Conservation (phyloP, 345 rosid species). For the Limnanthes douglasii region DNA sequence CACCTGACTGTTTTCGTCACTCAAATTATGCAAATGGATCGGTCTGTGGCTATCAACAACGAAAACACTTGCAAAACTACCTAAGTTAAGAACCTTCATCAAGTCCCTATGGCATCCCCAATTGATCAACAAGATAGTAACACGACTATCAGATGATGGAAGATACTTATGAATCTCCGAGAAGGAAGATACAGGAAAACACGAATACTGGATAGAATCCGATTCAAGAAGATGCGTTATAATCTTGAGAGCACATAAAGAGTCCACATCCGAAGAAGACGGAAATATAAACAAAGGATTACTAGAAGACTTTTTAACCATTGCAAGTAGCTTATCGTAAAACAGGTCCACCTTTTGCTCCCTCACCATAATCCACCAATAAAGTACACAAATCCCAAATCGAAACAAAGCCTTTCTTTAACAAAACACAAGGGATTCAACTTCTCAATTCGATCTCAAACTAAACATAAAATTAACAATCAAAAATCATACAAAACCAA, state of each 20-base stretch:
- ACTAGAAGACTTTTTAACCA: conserved; percentile 28
- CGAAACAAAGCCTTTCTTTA: no score
- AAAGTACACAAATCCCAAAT: conserved; percentile 1
- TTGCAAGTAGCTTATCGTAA: conserved; percentile 61
- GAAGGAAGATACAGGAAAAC: conserved; percentile 89
- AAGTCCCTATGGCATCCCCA: conserved; percentile 96
- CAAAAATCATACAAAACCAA: no score
- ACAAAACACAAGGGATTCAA: no score
- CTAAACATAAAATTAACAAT: no score
- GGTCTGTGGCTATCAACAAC: conserved; percentile 93
- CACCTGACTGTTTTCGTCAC: conserved; percentile 57
- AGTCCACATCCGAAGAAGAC: conserved; percentile 84
- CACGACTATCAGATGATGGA: conserved; percentile 27
- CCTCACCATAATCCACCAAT: conserved; percentile 54
- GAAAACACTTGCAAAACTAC: conserved; percentile 45
- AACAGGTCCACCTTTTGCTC: conserved; percentile 52
- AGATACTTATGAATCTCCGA: conserved; percentile 59
- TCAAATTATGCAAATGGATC: conserved; percentile 78
- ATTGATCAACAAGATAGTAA: conserved; percentile 54
- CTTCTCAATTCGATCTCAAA: no score
- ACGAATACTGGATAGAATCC: conserved; percentile 81
- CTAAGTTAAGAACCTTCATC: conserved; percentile 34
- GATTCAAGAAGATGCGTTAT: conserved; percentile 75
- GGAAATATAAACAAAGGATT: conserved; percentile 77
- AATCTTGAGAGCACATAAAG: conserved; percentile 75